phyloP scores from a whole-genome alignment of 306 rosid genomes.

The Mucuna pruriens region DNA sequence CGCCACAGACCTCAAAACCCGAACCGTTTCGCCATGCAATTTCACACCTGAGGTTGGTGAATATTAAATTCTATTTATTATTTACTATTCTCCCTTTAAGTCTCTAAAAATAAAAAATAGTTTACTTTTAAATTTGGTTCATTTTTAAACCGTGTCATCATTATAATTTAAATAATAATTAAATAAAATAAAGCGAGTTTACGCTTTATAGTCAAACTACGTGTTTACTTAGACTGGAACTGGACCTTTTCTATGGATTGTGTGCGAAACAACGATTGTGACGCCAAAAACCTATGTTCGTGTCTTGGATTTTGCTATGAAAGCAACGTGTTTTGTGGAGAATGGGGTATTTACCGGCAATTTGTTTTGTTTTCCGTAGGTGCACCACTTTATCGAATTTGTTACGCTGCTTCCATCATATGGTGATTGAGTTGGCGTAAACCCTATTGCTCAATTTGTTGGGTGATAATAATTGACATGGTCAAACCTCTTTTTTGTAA shows the following conservation, averaged over 20 bases:
- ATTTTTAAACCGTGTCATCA: neutral
- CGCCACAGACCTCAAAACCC: conserved; percentile 62
- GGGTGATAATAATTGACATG: neutral
- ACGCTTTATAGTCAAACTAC: neutral
- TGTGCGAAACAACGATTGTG: neutral
- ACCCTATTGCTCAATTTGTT: conserved; percentile 19
- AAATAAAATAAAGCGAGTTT: neutral
- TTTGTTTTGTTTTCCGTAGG: neutral
- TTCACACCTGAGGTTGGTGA: conserved; percentile 73
- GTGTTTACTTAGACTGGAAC: neutral
- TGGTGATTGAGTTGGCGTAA: conserved; percentile 4
- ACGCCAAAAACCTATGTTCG: neutral
- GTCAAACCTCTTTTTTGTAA: neutral
- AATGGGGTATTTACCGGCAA: neutral
- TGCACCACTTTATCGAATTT: neutral
- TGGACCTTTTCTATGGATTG: too few species aligned
- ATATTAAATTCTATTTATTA: neutral
- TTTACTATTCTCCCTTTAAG: neutral
- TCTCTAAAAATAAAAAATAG: neutral
- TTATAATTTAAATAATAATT: too few species aligned
- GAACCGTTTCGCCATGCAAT: conserved; percentile 49
- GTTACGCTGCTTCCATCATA: neutral
- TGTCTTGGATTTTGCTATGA: neutral
- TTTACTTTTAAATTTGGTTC: neutral
- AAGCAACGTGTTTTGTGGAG: neutral